Percentiles rank a stretch among this genome's conserved stretches.
phyloP scores from a whole-genome alignment of 2,329 filamentous ascomycete species.

The Paecilomyces formosus region DNA sequence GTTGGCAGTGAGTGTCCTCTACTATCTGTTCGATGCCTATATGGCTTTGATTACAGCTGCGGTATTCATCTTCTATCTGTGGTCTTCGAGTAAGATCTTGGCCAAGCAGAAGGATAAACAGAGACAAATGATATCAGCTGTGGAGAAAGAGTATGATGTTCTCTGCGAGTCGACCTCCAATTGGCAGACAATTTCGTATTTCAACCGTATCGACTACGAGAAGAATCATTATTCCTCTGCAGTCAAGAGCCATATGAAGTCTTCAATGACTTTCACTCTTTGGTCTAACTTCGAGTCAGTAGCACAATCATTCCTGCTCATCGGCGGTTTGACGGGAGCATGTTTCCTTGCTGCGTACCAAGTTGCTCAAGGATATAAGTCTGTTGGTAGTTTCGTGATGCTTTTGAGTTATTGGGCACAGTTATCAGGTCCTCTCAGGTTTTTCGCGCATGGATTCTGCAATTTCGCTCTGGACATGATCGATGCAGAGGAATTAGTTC shows the following conservation, averaged over 20 bases:
- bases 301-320: constrained; percentile 40
- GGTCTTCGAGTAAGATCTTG: constrained; percentile 36
- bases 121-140: constrained; percentile 31
- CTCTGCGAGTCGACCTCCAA: constrained; percentile 53
- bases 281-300: constrained; percentile 28
- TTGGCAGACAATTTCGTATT: constrained; percentile 53
- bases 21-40: constrained; percentile 55
- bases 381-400: constrained; percentile 57
- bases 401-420: constrained; percentile 58
- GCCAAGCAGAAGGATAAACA: constrained; percentile 32
- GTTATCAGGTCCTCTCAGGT: constrained; percentile 41
- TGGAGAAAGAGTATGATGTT: constrained; percentile 44
- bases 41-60: constrained; percentile 46
- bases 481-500: constrained; percentile 51
- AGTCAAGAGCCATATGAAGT: constrained; percentile 30
- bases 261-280: constrained; percentile 27
- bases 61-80: constrained; percentile 46
- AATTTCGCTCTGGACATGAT: constrained; percentile 49
- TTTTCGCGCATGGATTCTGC: constrained; percentile 43
- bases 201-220: constrained; percentile 52
- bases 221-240: constrained; percentile 39
- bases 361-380: constrained; percentile 42
- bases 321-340: constrained; percentile 42
- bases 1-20: constrained; percentile 55
- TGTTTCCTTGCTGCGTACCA: constrained; percentile 48